phyloP scores from a whole-genome alignment of 768 basidiomycete genomes.

The Rhizopogon roseolus region DNA sequence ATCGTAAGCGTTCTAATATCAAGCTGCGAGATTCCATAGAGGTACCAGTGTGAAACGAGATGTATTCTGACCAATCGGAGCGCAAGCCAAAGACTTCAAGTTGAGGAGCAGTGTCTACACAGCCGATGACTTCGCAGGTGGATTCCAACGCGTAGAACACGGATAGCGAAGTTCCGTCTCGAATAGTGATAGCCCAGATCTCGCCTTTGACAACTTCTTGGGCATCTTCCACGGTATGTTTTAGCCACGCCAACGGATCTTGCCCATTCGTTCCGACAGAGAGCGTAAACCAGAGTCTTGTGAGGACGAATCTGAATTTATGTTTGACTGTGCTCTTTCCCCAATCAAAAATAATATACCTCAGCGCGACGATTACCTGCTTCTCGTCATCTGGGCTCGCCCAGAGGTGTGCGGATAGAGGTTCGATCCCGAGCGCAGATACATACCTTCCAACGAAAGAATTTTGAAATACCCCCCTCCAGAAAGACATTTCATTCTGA shows the following conservation, averaged over 20 bases:
- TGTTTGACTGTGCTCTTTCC: not conserved
- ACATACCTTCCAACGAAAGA: conserved; percentile 46
- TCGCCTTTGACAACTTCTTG: conserved; percentile 51
- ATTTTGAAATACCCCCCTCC: conserved; percentile 34
- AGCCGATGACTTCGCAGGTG: conserved; percentile 72
- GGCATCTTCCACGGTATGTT: conserved; percentile 38
- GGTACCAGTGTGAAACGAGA: conserved; percentile 20
- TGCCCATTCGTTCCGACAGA: conserved; percentile 42
- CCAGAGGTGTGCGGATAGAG: conserved; percentile 50
- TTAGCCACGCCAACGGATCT: conserved; percentile 29
- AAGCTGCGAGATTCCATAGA: conserved; percentile 1
- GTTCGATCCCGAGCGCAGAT: conserved; percentile 23
- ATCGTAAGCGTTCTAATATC: conserved; percentile 43
- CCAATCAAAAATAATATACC: conserved; percentile 33
- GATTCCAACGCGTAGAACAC: conserved; percentile 57
- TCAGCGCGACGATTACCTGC: conserved; percentile 51
- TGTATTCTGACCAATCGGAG: conserved; percentile 64
- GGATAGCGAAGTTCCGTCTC: conserved; percentile 17
- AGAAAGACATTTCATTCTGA: conserved; percentile 33
- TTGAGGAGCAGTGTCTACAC: conserved; percentile 11
- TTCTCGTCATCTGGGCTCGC: conserved; percentile 51
- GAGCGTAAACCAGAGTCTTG: conserved; percentile 57
- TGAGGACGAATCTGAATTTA: conserved; percentile 53
- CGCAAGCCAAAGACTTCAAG: conserved; percentile 29
- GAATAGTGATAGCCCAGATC: conserved; percentile 52